Conservation (phyloP, 2,329 filamentous ascomycete species). For the Diaporthe vexans region DNA sequence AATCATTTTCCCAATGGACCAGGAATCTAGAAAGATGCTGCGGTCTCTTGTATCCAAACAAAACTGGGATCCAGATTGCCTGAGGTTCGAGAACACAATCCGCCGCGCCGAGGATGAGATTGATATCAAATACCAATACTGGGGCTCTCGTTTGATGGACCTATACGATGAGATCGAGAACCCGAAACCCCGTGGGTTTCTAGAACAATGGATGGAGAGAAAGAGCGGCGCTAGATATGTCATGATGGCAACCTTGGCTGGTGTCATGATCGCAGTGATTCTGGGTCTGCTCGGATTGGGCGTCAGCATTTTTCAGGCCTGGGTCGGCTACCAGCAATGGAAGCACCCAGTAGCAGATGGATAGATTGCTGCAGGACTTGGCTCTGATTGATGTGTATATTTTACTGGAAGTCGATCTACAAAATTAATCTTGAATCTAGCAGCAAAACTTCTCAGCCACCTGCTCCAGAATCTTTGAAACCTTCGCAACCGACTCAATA, state of each 20-base stretch:
- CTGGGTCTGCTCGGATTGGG: slow-evolving; percentile 40
- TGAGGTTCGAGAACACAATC: slow-evolving; percentile 1
- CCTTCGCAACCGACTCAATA: no score
- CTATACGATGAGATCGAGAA: slow-evolving; percentile 44
- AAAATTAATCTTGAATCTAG: background rate
- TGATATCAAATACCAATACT: slow-evolving; percentile 15
- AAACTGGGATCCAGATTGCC: slow-evolving; percentile 19
- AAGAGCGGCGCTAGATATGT: slow-evolving; percentile 43
- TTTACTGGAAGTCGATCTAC: background rate
- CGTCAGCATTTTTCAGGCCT: slow-evolving; percentile 42
- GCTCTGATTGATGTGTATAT: background rate
- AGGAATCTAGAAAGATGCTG: background rate
- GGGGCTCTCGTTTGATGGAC: slow-evolving; percentile 39
- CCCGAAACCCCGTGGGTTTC: slow-evolving; percentile 40
- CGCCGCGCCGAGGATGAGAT: background rate
- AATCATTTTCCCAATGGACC: slow-evolving; percentile 25
- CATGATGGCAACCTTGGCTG: slow-evolving; percentile 43
- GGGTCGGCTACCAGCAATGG: slow-evolving; percentile 36
- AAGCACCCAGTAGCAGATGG: slow-evolving; percentile 8
- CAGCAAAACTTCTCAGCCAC: no score
- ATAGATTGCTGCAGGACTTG: background rate
- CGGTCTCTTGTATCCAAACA: background rate
- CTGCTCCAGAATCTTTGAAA: no score
- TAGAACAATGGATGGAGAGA: slow-evolving; percentile 42
- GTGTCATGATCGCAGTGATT: slow-evolving; percentile 41